These are phyloP conservation scores for Martiniozyma abietophila DNA, from an alignment of 805 yeast genomes.

Conservation along the genomic window DNA sequence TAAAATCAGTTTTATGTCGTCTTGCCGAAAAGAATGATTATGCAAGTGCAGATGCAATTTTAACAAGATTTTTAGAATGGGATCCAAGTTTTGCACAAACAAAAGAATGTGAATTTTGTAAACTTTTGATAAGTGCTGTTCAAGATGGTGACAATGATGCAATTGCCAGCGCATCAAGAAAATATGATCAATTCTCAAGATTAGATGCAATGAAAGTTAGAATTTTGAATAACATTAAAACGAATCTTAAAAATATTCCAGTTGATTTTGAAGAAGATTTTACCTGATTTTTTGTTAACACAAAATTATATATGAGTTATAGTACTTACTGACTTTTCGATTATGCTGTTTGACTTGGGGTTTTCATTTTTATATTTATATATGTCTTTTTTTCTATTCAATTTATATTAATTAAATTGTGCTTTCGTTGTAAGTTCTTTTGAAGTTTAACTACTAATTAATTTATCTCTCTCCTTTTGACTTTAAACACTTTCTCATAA, in stretches of 20 bases:
- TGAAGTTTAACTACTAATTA: too few relatives aligned
- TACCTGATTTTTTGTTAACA: slow-evolving; percentile 16
- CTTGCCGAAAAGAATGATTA: slow-evolving; percentile 70
- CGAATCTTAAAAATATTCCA: slow-evolving; percentile 23
- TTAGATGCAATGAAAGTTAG: slow-evolving; percentile 89
- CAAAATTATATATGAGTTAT: background rate
- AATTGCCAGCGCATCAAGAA: slow-evolving; percentile 65
- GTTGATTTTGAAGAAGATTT: slow-evolving; percentile 28
- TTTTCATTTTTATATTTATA: too few relatives aligned
- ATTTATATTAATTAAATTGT: too few relatives aligned
- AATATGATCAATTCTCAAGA: slow-evolving; percentile 79
- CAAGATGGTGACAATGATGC: slow-evolving; percentile 71
- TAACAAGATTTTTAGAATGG: slow-evolving; percentile 54
- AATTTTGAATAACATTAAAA: slow-evolving; percentile 74
- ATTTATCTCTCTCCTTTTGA: too few relatives aligned
- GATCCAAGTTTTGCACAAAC: slow-evolving; percentile 71
- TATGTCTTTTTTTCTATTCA: background rate
- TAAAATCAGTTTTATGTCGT: slow-evolving; percentile 74
- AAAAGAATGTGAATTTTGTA: slow-evolving; percentile 63
- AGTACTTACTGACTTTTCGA: too few relatives aligned
- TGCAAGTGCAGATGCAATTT: slow-evolving; percentile 73
- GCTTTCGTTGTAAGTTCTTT: too few relatives aligned
- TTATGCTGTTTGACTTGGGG: too few relatives aligned
- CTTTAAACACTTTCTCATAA: too few relatives aligned
- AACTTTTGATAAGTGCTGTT: slow-evolving; percentile 62